Evolutionary conservation across 306 rosid genomes (phyloP).

Genomic region (Cotoneaster glaucophyllus): DNA sequence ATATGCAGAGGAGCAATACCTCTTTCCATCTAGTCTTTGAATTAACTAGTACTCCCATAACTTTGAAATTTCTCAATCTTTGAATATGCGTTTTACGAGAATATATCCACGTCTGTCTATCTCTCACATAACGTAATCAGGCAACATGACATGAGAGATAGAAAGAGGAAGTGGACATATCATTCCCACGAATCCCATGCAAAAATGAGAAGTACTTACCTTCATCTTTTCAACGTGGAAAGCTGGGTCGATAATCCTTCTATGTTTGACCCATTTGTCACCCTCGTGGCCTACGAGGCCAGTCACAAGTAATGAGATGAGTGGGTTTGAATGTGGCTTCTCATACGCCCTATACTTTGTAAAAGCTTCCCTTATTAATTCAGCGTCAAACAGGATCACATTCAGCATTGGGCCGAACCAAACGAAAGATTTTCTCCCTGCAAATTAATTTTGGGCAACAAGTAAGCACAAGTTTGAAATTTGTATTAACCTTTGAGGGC

Average conservation of each 20-base stretch:
- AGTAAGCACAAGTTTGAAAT: too few relatives aligned
- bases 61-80: too few relatives aligned
- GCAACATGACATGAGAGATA: too few relatives aligned
- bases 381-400: background rate
- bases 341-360: background rate
- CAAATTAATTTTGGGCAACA: background rate
- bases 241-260: conserved; percentile 6
- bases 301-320: background rate
- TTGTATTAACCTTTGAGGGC: too few relatives aligned
- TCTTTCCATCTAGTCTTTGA: too few relatives aligned
- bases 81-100: too few relatives aligned
- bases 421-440: background rate
- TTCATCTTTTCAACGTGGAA: conserved; percentile 3
- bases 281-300: background rate
- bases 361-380: background rate
- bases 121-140: too few relatives aligned
- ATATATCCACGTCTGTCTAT: too few relatives aligned
- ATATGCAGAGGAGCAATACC: too few relatives aligned
- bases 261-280: conserved; percentile 5
- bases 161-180: too few relatives aligned
- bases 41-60: too few relatives aligned
- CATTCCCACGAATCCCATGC: background rate
- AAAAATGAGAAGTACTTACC: background rate
- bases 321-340: conserved; percentile 1
- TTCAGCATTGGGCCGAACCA: background rate